Base-by-base conservation (phyloP, 805 yeast genomes). In the Starmerella floris region DNA sequence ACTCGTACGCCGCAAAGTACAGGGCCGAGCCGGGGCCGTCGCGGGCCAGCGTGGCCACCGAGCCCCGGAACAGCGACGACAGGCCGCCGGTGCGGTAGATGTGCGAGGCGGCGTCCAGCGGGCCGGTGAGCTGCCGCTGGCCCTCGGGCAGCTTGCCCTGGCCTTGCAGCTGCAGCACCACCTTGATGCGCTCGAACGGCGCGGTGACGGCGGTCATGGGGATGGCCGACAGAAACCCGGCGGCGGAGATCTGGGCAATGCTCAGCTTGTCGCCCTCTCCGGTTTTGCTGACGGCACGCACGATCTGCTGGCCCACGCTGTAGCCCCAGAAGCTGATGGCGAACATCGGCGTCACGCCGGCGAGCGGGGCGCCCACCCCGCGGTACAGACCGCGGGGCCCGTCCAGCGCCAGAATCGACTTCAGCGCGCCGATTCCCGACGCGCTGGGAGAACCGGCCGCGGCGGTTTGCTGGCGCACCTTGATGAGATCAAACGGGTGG, bases 251-350 rank as follows among this genome's bases (percentile, higher is more conserved):
- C 56, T 87, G 83, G 1, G 65, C 70, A 48, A 79, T 74, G 10
- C 82, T 60, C 51, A 88, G 70, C 20, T 62, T 59, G 1, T 62
- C 58, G 16, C 61, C 53, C 25, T 65, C 62, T 3, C 57, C 51
- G 6, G 59, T 52, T 9, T 58, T 54, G 5, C 69, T 69, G 13
- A 56, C 62, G 3, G 61, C 51, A 1, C 72, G 53, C 2, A 87
- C 93, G 2, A 88, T 45, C 49, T 74, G 75, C 64, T 84, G 85
- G 49, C 97, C 97, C 41, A 83, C 68, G 57, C 85, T 96, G 62
- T 91, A 88, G 57, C 97, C 97, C 97, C 98, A 88, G 66, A 88
- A 88, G 2, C 94, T 81, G 21, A 91, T 91, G 2, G 97, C 97
- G 67, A 91, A 91, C 83, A 88, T 91, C 23, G 98, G 98, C 0